Base-by-base conservation (phyloP, 768 basidiomycete species). In the Auriscalpium orientale region DNA sequence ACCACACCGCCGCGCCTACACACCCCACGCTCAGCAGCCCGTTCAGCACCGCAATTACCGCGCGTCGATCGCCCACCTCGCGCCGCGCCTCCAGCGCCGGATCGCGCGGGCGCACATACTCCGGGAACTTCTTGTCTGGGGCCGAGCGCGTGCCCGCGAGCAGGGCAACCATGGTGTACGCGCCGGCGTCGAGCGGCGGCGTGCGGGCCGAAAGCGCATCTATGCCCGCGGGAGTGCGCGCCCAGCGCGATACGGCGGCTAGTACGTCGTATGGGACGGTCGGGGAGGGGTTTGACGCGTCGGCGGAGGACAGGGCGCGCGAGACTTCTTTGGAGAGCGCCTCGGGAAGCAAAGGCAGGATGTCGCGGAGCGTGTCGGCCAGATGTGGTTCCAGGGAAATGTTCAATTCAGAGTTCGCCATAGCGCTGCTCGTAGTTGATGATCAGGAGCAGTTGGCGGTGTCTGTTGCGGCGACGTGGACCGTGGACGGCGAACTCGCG, bases 111-210 rank as follows among this genome's bases (percentile, higher is more conserved):
- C 73, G 76, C 4, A 64, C 56, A 61, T 82, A 80, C 9, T 71
- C 60, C 35, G 83, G 83, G 57, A 89, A 87, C 37, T 76, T 82
- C 53, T 85, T 80, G 56, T 87, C 82, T 20, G 90, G 90, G 7
- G 88, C 89, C n/a, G 89, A 85, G 46, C 77, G 80, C 7, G 84
- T 78, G 38, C 90, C 90, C 15, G 91, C 89, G 6, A 93, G 80
- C 37, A 93, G 73, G 18, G 88, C 72, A 40, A 90, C 71, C 82
- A 89, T 90, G 7, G 77, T 72, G 66, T 88, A 91, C 13, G 78
- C 72, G 20, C 71, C 70, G 5, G 81, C 71, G 56, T 82, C 70
- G 48, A 90, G 71, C 1, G 74, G 68, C 10, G 75, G 76, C 7
- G 72, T 62, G 51, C 81, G 72, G 49, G 67, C 62, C 12, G 65